Conservation (phyloP, 108 stramenopile genomes). For the Cylindrotheca fusiformis region DNA sequence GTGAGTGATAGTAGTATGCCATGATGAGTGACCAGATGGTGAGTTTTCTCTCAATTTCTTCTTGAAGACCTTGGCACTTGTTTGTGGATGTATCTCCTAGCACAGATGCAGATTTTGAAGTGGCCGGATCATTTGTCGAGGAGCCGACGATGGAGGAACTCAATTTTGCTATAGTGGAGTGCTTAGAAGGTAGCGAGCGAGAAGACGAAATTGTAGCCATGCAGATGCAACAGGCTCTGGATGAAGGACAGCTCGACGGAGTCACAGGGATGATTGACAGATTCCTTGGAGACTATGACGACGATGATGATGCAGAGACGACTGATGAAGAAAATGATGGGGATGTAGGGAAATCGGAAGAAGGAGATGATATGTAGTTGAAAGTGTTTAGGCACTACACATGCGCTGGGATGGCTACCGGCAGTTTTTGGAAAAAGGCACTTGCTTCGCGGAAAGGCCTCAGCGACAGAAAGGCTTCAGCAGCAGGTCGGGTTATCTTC, state of each 20-base stretch:
- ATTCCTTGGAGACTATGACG: constrained; percentile 26
- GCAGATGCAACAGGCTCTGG: constrained; percentile 89
- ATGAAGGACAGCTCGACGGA: constrained; percentile 81
- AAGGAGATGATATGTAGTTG: too few relatives aligned
- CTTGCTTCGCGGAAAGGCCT: too few relatives aligned
- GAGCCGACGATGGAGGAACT: constrained; percentile 81
- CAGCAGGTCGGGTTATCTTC: too few relatives aligned
- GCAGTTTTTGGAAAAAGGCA: too few relatives aligned
- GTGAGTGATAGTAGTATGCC: constrained; percentile 33
- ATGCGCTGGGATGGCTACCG: too few relatives aligned
- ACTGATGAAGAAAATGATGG: too few relatives aligned
- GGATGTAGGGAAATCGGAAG: too few relatives aligned
- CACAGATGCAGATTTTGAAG: constrained; percentile 86
- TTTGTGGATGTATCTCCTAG: constrained; percentile 88
- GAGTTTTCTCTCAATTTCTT: not conserved
- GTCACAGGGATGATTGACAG: constrained; percentile 75
- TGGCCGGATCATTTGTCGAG: constrained; percentile 83
- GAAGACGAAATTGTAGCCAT: constrained; percentile 88
- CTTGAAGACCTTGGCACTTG: constrained; percentile 79
- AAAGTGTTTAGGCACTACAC: too few relatives aligned
- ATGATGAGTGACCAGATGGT: constrained; percentile 2
- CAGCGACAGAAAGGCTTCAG: too few relatives aligned
- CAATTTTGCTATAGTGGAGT: constrained; percentile 82
- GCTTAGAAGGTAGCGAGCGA: constrained; percentile 84
- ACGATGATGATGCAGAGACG: constrained; percentile 26